Conservation (phyloP, 1,139 yeast species). For the Wickerhamomyces sp. region DNA sequence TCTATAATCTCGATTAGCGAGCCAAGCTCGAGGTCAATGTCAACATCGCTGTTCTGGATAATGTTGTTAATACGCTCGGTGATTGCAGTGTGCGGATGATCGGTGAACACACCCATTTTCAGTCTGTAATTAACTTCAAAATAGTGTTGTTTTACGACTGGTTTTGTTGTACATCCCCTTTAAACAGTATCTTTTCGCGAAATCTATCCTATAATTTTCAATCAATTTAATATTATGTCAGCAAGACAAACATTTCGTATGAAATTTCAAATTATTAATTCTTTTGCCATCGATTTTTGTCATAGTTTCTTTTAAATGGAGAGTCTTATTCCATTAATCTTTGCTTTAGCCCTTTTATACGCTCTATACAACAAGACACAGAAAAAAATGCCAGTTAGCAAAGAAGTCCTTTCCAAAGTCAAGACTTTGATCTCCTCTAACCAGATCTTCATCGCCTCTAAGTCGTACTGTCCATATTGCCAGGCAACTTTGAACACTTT, state of each 20-base stretch:
- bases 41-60: slow-evolving; percentile 35
- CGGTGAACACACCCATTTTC: slow-evolving; percentile 44
- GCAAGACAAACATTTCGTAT: no score
- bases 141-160: no score
- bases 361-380: not conserved
- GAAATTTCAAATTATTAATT: no score
- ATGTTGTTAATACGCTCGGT: slow-evolving; percentile 48
- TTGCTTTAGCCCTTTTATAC: not conserved
- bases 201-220: no score
- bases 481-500: slow-evolving; percentile 54
- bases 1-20: slow-evolving; percentile 29
- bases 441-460: slow-evolving; percentile 81
- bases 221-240: no score
- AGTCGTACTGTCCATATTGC: slow-evolving; percentile 75
- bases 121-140: not conserved
- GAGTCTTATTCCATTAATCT: not conserved
- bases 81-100: slow-evolving; percentile 51
- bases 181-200: no score
- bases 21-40: slow-evolving; percentile 38
- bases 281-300: no score
- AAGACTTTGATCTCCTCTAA: slow-evolving; percentile 60
- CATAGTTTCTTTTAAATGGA: not conserved
- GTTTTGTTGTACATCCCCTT: no score
- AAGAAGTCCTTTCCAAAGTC: slow-evolving; percentile 52
- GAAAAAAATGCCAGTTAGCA: slow-evolving; percentile 31